Percentiles rank a stretch among this genome's conserved stretches.
Evolutionary conservation across 805 yeast genomes (phyloP).

Genomic region (Ogataea nonfermentans): DNA sequence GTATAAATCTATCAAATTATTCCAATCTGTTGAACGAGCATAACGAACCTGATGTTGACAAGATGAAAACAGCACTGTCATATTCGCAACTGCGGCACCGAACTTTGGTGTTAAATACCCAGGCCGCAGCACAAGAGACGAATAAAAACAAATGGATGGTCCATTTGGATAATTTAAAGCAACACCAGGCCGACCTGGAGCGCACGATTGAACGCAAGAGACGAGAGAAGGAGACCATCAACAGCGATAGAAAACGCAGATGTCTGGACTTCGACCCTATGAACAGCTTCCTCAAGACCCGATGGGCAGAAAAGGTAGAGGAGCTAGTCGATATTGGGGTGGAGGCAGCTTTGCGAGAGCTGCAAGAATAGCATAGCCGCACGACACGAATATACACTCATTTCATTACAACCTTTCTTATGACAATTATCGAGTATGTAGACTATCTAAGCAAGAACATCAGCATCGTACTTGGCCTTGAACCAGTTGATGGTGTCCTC

Average conservation of each 20-base stretch:
- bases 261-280: constrained; percentile 46
- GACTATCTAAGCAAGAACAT: constrained; percentile 47
- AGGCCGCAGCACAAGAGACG: constrained; percentile 9
- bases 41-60: constrained; percentile 18
- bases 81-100: constrained; percentile 41
- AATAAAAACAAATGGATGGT: constrained; percentile 37
- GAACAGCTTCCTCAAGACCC: constrained; percentile 41
- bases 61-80: constrained; percentile 38
- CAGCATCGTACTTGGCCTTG: constrained; percentile 99
- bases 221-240: constrained; percentile 43
- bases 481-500: constrained; percentile 97
- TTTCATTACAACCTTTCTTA: constrained; percentile 2
- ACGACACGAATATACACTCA: constrained; percentile 2
- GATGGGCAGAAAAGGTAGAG: constrained; percentile 51
- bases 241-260: constrained; percentile 39
- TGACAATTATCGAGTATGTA: constrained; percentile 16
- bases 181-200: constrained; percentile 29
- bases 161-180: constrained; percentile 35
- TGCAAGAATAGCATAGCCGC: constrained; percentile 5
- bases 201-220: constrained; percentile 35
- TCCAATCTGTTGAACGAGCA: constrained; percentile 18
- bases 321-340: constrained; percentile 39
- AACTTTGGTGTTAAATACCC: constrained; percentile 35
- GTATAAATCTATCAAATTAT: constrained; percentile 20
- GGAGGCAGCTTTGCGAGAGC: constrained; percentile 29